These are phyloP conservation scores for Spinacia oleracea DNA, from an alignment of 179 eudicot species.

Conservation along the genomic window DNA sequence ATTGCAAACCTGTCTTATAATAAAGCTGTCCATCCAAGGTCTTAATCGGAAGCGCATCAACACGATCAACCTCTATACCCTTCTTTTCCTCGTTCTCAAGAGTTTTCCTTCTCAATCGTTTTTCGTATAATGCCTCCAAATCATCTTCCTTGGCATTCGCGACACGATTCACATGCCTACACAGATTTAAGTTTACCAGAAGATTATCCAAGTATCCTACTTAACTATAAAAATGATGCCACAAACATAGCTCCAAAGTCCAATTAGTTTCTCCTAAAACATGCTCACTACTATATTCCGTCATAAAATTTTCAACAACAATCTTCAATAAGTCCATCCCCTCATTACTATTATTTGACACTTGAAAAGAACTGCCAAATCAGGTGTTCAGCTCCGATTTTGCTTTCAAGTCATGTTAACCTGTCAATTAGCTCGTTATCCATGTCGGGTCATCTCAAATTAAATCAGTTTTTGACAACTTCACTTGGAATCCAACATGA, in stretches of 20 bases:
- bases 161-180: constrained; percentile 84
- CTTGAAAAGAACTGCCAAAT: no score
- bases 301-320: neutral
- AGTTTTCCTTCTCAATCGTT: constrained; percentile 44
- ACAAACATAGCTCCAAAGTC: neutral
- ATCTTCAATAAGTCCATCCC: neutral
- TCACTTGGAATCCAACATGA: neutral
- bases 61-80: constrained; percentile 73
- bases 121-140: constrained; percentile 65
- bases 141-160: constrained; percentile 79
- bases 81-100: constrained; percentile 48
- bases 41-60: constrained; percentile 92
- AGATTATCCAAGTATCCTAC: neutral
- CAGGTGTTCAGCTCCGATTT: no score
- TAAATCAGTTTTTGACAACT: neutral
- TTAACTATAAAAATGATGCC: neutral
- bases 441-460: neutral
- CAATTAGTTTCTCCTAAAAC: neutral
- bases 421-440: no score
- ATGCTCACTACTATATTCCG: neutral
- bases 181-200: constrained; percentile 6
- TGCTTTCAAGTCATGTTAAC: no score
- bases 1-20: constrained; percentile 60
- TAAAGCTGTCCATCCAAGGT: constrained; percentile 70
- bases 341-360: neutral